Percentiles rank a stretch among this genome's conserved stretches.
These are phyloP conservation scores for Trichoderma sp. DNA, from an alignment of 2,329 filamentous ascomycete genomes.

Conservation along the genomic window DNA sequence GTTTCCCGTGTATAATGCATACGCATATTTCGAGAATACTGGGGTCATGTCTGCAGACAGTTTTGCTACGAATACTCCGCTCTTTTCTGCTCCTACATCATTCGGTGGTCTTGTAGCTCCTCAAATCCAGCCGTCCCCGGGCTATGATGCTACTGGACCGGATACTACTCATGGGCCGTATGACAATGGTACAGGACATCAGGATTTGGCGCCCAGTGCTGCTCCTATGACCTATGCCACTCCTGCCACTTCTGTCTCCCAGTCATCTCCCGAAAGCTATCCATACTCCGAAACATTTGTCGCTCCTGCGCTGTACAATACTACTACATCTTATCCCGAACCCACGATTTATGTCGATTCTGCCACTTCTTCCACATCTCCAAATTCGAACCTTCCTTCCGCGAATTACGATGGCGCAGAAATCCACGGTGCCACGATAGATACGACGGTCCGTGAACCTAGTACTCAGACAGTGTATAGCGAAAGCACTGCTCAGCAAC, in stretches of 20 bases:
- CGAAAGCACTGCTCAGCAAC: background rate
- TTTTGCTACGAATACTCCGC: background rate
- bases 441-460: background rate
- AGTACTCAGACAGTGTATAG: background rate
- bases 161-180: too few relatives aligned
- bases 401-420: background rate
- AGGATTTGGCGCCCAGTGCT: background rate
- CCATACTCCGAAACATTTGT: background rate
- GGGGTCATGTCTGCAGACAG: background rate
- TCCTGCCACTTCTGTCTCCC: background rate
- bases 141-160: background rate
- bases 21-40: background rate
- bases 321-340: background rate
- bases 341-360: background rate
- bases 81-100: background rate
- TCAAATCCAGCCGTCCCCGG: background rate
- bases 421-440: background rate
- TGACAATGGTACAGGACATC: background rate
- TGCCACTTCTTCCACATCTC: background rate
- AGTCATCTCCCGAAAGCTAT: background rate
- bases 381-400: background rate
- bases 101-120: background rate
- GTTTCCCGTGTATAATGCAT: background rate
- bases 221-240: background rate
- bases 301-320: background rate